These are phyloP conservation scores for Beauveria bassiana DNA, from an alignment of 2,329 filamentous ascomycete species.

Conservation along the genomic window DNA sequence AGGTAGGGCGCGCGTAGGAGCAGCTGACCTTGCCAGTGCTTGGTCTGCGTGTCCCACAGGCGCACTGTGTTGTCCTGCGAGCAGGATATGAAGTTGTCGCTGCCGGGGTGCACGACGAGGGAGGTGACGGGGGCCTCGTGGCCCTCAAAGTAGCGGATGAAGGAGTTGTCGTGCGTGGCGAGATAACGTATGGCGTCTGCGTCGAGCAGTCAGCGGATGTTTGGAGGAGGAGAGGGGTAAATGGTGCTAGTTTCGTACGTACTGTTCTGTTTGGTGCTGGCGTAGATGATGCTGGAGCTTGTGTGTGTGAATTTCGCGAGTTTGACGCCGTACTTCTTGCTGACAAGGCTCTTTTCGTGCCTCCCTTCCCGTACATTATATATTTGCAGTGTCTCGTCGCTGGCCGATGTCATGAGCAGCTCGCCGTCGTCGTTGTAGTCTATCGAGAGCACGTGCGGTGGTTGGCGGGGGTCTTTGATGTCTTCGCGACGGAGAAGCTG, in stretches of 20 bases:
- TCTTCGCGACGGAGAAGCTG: slow-evolving; percentile 53
- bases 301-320: slow-evolving; percentile 92
- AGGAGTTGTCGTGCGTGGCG: slow-evolving; percentile 90
- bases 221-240: too few species aligned
- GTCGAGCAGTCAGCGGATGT: not conserved
- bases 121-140: slow-evolving; percentile 80
- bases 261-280: slow-evolving; percentile 91
- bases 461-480: slow-evolving; percentile 41
- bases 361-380: slow-evolving; percentile 90
- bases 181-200: slow-evolving; percentile 76
- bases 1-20: slow-evolving; percentile 76
- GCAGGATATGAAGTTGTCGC: slow-evolving; percentile 88
- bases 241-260: slow-evolving; percentile 17
- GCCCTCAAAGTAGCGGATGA: slow-evolving; percentile 91
- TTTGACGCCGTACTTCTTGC: slow-evolving; percentile 95
- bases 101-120: slow-evolving; percentile 74
- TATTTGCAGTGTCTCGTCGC: slow-evolving; percentile 91
- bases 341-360: slow-evolving; percentile 80
- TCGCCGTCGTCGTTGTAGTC: slow-evolving; percentile 97
- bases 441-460: slow-evolving; percentile 72
- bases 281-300: slow-evolving; percentile 84
- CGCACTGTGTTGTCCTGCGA: slow-evolving; percentile 85
- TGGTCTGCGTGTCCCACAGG: slow-evolving; percentile 80
- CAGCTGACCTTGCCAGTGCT: slow-evolving; percentile 71
- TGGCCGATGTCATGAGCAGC: slow-evolving; percentile 81